Conservation (phyloP, 75 land plant species). For the Adiantum capillusveneris region DNA sequence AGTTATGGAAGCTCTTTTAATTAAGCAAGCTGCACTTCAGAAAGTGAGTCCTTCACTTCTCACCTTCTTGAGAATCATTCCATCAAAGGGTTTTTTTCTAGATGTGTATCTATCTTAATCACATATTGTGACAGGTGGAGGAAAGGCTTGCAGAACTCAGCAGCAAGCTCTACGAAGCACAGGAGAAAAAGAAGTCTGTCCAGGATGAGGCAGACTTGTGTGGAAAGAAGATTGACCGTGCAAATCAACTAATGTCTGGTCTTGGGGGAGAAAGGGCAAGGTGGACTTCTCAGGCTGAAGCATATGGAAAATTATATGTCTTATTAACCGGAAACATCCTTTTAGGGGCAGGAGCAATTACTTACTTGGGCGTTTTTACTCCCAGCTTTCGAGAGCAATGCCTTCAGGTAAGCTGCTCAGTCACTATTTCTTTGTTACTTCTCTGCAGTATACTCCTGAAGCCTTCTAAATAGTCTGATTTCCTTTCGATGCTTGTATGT, state of each 20-base stretch:
- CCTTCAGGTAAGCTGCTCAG: constrained; percentile 4
- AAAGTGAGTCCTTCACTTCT: constrained; percentile 11
- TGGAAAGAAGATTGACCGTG: constrained; percentile 20
- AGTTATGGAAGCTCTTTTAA: constrained; percentile 15
- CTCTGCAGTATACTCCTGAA: too few relatives aligned
- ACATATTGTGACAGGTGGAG: constrained; percentile 16
- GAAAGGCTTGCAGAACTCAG: constrained; percentile 17
- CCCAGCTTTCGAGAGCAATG: constrained; percentile 18
- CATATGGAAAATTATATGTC: constrained; percentile 15
- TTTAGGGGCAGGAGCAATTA: constrained; percentile 17
- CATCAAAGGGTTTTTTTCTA: background rate
- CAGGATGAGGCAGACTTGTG: constrained; percentile 25
- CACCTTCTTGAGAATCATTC: background rate
- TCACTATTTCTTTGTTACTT: background rate
- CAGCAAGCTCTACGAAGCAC: constrained; percentile 12
- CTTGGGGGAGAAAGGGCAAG: constrained; percentile 26
- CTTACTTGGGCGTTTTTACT: constrained; percentile 22
- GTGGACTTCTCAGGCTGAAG: constrained; percentile 21
- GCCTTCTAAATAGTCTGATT: too few relatives aligned
- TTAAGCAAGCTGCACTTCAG: constrained; percentile 19
- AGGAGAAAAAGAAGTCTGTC: constrained; percentile 18
- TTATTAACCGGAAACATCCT: constrained; percentile 25
- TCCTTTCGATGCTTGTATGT: too few relatives aligned
- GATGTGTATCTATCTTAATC: too few relatives aligned
- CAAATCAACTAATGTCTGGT: constrained; percentile 30